Evolutionary conservation across 768 basidiomycete genomes (phyloP).

Genomic region (Suillus plorans): DNA sequence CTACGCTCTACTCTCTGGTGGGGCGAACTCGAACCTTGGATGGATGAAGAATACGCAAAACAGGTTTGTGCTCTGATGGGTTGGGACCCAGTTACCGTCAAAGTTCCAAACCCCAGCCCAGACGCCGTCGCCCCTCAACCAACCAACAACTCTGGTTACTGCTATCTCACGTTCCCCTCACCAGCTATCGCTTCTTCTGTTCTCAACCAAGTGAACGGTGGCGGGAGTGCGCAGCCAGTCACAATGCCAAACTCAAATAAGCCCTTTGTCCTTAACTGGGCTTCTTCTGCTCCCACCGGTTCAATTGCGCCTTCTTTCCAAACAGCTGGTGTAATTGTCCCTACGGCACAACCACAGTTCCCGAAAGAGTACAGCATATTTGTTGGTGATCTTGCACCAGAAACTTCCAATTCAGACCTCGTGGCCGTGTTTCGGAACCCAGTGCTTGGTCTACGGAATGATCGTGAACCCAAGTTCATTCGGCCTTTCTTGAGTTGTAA

Average conservation of each 20-base stretch:
- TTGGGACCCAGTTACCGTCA: conserved; percentile 78
- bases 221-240: conserved; percentile 40
- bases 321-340: conserved; percentile 25
- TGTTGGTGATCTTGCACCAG: conserved; percentile 90
- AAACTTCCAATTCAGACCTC: conserved; percentile 94
- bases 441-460: conserved; percentile 79
- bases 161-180: conserved; percentile 83
- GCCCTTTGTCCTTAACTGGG: conserved; percentile 84
- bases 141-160: conserved; percentile 84
- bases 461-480: conserved; percentile 86
- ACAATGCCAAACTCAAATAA: conserved; percentile 87
- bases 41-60: conserved; percentile 94
- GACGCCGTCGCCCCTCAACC: conserved; percentile 57
- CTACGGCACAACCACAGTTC: conserved; percentile 51
- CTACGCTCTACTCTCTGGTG: conserved; percentile 75
- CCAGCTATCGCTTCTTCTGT: conserved; percentile 68
- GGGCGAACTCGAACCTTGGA: conserved; percentile 91
- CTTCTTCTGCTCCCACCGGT: conserved; percentile 42
- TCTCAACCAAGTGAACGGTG: conserved; percentile 61
- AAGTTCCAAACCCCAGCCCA: conserved; percentile 63
- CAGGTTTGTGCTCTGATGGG: conserved; percentile 85
- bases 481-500: conserved; percentile 89
- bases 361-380: conserved; percentile 92
- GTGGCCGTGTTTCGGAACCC: conserved; percentile 92
- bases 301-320: conserved; percentile 32